Evolutionary conservation across 2,329 filamentous ascomycete species (phyloP), one percentile per base, ranked within the genome.

Genomic region (Xylaria sp.): DNA sequence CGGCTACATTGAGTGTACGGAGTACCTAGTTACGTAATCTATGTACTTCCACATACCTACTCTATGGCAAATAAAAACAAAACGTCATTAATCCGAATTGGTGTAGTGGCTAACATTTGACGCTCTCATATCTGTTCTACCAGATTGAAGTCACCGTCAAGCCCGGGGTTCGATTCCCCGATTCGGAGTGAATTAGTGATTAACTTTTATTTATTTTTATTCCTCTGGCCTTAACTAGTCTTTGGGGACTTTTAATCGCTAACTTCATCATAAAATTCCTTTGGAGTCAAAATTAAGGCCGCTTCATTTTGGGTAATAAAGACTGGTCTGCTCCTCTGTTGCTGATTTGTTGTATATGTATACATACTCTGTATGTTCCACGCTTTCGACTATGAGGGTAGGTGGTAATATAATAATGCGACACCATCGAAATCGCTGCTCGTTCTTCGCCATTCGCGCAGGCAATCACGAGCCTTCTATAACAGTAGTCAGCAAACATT

Each of bases 81-180:
- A 22, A 10, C 11, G 17, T 5, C 29, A 39, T 39, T n/a, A 62
- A 67, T 77, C 76, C 76, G 76, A 77, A 76, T 75, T 75, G 79
- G 74, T 76, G 73, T 74, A 74, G 74, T 77, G 76, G 75, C 71
- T 70, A 77, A 77, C 76, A 77, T 76, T 76, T 76, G 72, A 75
- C 76, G 75, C 76, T 77, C 76, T 78, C 76, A 76, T 66, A 1
- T 4, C n/a, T 5, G 13, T 7, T 3, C 10, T 7, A 9, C 13
- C 13, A 25, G 44, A 3, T 31, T 29, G 15, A 20, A 33, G 56
- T 64, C 13, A 22, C 70, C 70, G 70, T 71, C 66, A 68, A 73
- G 73, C 73, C 71, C 73, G 73, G 73, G 73, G 73, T 75, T 75
- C 73, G 73, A 75, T 75, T 75, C 73, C 73, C 73, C 73, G 73